A percentile compares a stretch with the other conserved stretches of the same genome.
phyloP scores from a whole-genome alignment of 1,284 basidiomycete genomes.

The Austroboletus niveus region DNA sequence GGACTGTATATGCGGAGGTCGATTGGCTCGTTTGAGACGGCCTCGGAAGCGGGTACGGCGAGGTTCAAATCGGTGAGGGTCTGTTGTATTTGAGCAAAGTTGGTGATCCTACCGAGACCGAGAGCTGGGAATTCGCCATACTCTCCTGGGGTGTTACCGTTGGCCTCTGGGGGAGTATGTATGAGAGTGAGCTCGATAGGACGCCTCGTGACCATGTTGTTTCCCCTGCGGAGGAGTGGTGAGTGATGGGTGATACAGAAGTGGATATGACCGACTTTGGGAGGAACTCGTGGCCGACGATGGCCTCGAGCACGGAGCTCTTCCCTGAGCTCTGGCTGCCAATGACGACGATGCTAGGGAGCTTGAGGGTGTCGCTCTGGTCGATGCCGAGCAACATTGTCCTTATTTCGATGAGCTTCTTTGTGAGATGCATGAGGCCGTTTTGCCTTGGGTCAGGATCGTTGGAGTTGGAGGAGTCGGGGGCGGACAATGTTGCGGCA shows the following conservation, averaged over 20 bases:
- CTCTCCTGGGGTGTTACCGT: slow-evolving; percentile 65
- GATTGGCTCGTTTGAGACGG: slow-evolving; percentile 93
- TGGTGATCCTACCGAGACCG: slow-evolving; percentile 83
- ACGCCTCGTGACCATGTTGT: slow-evolving; percentile 99
- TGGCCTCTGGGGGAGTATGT: slow-evolving; percentile 67
- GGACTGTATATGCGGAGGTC: slow-evolving; percentile 96
- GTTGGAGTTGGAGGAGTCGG: slow-evolving; percentile 51
- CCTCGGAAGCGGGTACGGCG: slow-evolving; percentile 84
- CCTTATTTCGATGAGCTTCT: slow-evolving; percentile 95
- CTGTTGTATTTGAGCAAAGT: slow-evolving; percentile 89
- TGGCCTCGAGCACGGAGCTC: slow-evolving; percentile 94
- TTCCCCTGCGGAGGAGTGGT: slow-evolving; percentile 60
- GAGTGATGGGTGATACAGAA: slow-evolving; percentile 2
- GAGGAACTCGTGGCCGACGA: slow-evolving; percentile 97
- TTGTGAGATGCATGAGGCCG: slow-evolving; percentile 88
- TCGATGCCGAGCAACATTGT: slow-evolving; percentile 93
- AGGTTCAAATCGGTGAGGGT: slow-evolving; percentile 95
- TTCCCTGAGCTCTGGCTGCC: slow-evolving; percentile 98
- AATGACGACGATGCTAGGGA: slow-evolving; percentile 97
- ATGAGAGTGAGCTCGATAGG: slow-evolving; percentile 98
- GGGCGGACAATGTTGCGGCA: slow-evolving; percentile 71
- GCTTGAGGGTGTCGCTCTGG: slow-evolving; percentile 89
- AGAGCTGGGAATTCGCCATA: slow-evolving; percentile 95
- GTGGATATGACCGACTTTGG: slow-evolving; percentile 72
- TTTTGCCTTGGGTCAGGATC: slow-evolving; percentile 53